phyloP scores from a whole-genome alignment of 1,284 basidiomycete species.

The Heterobasidion occidentale region DNA sequence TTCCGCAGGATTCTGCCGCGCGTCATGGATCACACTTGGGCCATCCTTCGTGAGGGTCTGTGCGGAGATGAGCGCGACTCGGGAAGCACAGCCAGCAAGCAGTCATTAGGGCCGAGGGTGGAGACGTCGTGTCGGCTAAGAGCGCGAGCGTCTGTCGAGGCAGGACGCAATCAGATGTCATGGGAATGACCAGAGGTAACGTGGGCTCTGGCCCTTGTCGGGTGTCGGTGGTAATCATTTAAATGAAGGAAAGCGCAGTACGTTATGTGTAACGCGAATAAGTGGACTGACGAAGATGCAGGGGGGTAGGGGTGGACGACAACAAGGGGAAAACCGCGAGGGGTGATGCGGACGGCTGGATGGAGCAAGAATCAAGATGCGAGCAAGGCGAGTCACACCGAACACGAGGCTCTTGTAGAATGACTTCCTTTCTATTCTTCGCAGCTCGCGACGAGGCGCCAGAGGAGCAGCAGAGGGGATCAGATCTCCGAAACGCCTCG shows the following conservation, averaged over 20 bases:
- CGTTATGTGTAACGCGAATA: no score
- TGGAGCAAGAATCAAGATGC: not conserved
- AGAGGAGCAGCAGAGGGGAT: no score
- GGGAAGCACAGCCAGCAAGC: not conserved
- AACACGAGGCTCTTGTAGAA: not conserved
- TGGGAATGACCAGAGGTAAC: not conserved
- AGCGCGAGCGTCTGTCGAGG: not conserved
- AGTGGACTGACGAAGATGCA: no score
- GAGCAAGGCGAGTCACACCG: not conserved
- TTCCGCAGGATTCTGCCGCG: not conserved
- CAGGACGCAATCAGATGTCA: not conserved
- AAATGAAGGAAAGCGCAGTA: no score
- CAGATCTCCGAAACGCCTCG: no score
- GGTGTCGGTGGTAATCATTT: no score
- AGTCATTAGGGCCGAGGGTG: not conserved
- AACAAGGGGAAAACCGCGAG: not conserved
- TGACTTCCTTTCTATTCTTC: not conserved
- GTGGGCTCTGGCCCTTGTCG: not conserved
- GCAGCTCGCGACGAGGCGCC: no score
- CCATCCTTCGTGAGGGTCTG: no score
- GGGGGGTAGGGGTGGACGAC: not conserved
- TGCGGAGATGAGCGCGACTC: not conserved
- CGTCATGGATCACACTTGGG: no score
- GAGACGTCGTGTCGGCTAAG: not conserved
- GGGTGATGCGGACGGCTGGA: not conserved